Base-by-base conservation (phyloP, 2,329 filamentous ascomycete species). In the Aspergillus eucalypticola region DNA sequence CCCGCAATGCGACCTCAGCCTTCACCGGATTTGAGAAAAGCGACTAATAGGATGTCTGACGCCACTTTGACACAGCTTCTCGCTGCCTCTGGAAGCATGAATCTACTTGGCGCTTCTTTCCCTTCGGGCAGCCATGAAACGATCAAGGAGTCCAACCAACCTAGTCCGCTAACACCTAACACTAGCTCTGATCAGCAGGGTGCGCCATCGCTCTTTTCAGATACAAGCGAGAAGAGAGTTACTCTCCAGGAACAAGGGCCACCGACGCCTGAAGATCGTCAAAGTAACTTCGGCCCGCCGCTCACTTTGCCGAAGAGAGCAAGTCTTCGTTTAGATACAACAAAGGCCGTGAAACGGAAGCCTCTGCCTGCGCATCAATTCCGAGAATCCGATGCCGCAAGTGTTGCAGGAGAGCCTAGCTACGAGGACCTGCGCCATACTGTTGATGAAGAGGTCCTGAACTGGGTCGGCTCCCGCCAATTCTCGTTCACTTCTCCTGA, bases 21-120 rank as follows among this genome's bases (percentile, higher is more conserved):
- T 60, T 88, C 91, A 29, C 86, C 90, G 13, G 91, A 95, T 71
- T 82, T 94, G 68, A 88, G 90, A 63, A 88, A 88, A 64, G 91
- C 90, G 54, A 95, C 92, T 67, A 92, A 89, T 67, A 88, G 92
- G 21, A 88, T 98, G 73, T 96, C 95, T 25, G 85, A 83, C 66
- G 88, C 87, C 1, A 98, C 94, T 0, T 81, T 97, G 49, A 84
- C 88, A 48, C 92, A 97, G 72, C 82, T 98, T 72, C 87, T 86
- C 32, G 89, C 88, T 66, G 90, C 67, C n/a, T 89, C 65, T 49
- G 86, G 85, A 56, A 85, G 84, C 21, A 75, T 86, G 52, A 72
- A 79, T 50, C 71, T 71, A 67, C 56, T 72, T 61, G 65, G 71
- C 44, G 71, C 73, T 23, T 76, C 62, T 29, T 75, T 56, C 73